Conservation (phyloP, 441 rosid genomes). For the Flueggea neowawraea region DNA sequence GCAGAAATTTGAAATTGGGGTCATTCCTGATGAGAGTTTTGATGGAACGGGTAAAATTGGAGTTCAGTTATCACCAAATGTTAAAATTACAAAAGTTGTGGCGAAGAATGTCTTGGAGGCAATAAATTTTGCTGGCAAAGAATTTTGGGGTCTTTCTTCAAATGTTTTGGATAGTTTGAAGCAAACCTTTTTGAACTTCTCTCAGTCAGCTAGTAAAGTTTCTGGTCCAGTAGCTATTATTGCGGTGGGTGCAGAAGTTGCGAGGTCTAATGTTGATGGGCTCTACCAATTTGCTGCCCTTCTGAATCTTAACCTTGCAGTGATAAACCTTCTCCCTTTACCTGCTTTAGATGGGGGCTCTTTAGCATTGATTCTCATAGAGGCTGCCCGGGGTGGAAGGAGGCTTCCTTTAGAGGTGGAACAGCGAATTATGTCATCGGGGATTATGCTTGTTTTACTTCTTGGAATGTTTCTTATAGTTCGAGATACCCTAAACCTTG, state of each 20-base stretch:
- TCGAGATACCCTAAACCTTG: conserved; percentile 89
- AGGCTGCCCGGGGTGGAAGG: conserved; percentile 84
- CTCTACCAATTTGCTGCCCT: conserved; percentile 94
- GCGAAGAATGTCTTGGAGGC: conserved; percentile 59
- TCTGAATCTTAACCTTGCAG: conserved; percentile 86
- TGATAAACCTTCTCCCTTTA: conserved; percentile 86
- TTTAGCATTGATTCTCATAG: conserved; percentile 71
- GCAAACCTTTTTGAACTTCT: conserved; percentile 82
- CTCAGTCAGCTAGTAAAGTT: conserved; percentile 86
- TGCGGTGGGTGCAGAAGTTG: conserved; percentile 98
- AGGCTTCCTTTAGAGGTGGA: conserved; percentile 89
- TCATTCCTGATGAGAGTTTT: conserved; percentile 72
- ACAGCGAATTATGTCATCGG: conserved; percentile 91
- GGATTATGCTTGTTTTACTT: conserved; percentile 70
- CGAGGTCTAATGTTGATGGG: conserved; percentile 84
- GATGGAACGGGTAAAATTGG: conserved; percentile 92
- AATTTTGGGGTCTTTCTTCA: conserved; percentile 64
- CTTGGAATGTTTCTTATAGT: conserved; percentile 81
- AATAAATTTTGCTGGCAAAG: conserved; percentile 58
- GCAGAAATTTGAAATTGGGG: conserved; percentile 48
- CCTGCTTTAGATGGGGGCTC: conserved; percentile 99
- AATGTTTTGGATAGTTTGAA: conserved; percentile 83
- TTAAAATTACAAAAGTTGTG: conserved; percentile 53
- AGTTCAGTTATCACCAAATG: conserved; percentile 82
- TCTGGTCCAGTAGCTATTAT: conserved; percentile 96